phyloP scores from a whole-genome alignment of 1,284 basidiomycete species.

The Ganoderma meredithae region DNA sequence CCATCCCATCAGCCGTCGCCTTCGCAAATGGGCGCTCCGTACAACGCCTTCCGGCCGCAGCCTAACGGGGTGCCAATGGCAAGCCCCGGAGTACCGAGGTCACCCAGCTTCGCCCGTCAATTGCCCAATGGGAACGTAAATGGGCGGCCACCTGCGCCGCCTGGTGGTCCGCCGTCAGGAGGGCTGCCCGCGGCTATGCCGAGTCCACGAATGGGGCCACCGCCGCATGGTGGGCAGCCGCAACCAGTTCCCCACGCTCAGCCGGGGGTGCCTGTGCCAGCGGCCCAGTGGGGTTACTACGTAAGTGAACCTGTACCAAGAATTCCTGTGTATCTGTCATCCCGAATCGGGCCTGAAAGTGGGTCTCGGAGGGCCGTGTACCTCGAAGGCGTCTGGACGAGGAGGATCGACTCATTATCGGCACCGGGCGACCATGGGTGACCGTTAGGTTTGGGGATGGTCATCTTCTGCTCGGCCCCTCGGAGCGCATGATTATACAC shows the following conservation, averaged over 20 bases:
- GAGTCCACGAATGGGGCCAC: constrained; percentile 67
- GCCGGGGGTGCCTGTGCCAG: constrained; percentile 38
- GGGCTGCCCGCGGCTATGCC: constrained; percentile 57
- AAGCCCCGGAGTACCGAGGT: constrained; percentile 60
- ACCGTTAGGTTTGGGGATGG: no score
- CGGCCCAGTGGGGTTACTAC: constrained; percentile 40
- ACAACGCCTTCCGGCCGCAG: constrained; percentile 46
- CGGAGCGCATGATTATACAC: no score
- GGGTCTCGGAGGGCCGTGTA: no score
- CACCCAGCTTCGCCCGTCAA: constrained; percentile 67
- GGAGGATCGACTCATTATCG: no score
- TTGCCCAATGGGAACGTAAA: constrained; percentile 69
- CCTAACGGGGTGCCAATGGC: constrained; percentile 45
- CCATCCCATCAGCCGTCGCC: constrained; percentile 52
- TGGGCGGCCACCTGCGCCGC: constrained; percentile 61
- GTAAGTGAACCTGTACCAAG: constrained; percentile 31
- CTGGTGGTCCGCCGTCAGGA: constrained; percentile 54
- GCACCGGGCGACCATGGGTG: no score
- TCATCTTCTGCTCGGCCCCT: not conserved
- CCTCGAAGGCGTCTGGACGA: no score
- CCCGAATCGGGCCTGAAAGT: no score
- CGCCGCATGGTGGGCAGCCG: constrained; percentile 57
- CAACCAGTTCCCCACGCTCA: constrained; percentile 47
- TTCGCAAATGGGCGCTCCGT: constrained; percentile 53
- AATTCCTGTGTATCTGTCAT: no score